These are phyloP conservation scores for Collybiopsis confluens DNA, from an alignment of 768 basidiomycete species.

Conservation along the genomic window DNA sequence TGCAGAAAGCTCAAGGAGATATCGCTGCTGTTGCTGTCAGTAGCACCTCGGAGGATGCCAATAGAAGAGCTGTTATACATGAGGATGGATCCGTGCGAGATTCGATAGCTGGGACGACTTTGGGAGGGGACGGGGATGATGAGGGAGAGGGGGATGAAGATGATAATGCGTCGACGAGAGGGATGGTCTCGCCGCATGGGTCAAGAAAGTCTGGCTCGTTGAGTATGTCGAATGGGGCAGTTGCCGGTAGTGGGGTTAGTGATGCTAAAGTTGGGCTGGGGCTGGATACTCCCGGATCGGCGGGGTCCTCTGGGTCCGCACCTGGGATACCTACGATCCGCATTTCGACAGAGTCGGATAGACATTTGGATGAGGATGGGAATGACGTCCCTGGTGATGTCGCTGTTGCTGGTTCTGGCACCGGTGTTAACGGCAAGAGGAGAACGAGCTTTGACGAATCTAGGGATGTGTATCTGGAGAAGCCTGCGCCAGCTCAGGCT, in stretches of 20 bases:
- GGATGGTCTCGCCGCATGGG: constrained; percentile 40
- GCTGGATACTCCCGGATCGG: not conserved
- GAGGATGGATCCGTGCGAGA: constrained; percentile 14
- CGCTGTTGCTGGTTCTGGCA: constrained; percentile 25
- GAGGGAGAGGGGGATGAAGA: constrained; percentile 51
- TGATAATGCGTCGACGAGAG: constrained; percentile 71
- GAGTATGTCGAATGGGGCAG: not conserved
- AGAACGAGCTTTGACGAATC: not conserved
- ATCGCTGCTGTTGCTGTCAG: constrained; percentile 33
- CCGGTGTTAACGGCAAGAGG: constrained; percentile 22
- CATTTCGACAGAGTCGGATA: constrained; percentile 69
- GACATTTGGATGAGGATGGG: constrained; percentile 34
- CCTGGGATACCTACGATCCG: constrained; percentile 63
- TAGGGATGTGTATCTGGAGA: constrained; percentile 27
- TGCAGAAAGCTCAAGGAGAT: constrained; percentile 85
- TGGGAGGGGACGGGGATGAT: constrained; percentile 15
- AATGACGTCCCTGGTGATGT: constrained; percentile 25
- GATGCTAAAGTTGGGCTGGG: constrained; percentile 2
- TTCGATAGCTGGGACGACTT: constrained; percentile 19
- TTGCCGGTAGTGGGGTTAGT: no score
- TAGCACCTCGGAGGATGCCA: constrained; percentile 55
- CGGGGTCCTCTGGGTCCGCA: constrained; percentile 6
- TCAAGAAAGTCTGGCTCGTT: constrained; percentile 7
- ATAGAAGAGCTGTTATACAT: constrained; percentile 46
- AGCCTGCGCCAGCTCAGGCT: constrained; percentile 49